phyloP scores from a whole-genome alignment of 306 rosid species.

The Prunus campanulata region DNA sequence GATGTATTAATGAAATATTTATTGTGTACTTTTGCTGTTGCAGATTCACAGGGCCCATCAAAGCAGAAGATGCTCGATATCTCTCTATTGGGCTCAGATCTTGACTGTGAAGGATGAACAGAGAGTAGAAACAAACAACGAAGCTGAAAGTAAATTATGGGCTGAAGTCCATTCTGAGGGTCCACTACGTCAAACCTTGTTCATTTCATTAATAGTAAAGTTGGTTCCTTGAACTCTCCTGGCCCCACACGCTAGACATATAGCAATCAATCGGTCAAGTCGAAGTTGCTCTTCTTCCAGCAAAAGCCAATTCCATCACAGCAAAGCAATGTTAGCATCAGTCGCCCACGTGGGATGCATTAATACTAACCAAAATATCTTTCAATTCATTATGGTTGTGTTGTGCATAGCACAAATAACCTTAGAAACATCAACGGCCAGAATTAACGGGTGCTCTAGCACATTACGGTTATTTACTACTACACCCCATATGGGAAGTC shows the following conservation, averaged over 20 bases:
- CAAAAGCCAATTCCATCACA: too few species aligned
- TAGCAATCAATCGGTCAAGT: background rate
- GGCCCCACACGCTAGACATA: conserved; percentile 18
- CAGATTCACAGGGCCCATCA: background rate
- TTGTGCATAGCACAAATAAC: background rate
- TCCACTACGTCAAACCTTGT: background rate
- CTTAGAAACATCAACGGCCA: too few species aligned
- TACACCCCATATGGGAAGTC: too few species aligned
- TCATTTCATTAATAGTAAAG: background rate
- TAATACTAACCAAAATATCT: too few species aligned
- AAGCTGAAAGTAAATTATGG: background rate
- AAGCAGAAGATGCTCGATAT: background rate
- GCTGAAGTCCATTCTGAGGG: conserved; percentile 2
- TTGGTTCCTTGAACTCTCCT: background rate
- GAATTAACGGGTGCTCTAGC: too few species aligned
- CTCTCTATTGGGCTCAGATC: background rate
- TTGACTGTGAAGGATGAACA: background rate
- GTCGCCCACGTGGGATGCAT: too few species aligned
- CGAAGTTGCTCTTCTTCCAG: background rate
- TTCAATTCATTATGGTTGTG: background rate
- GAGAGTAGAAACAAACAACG: background rate
- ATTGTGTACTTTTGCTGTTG: too few species aligned
- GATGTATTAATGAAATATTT: too few species aligned
- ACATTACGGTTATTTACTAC: too few species aligned
- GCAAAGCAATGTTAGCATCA: too few species aligned